Base-by-base conservation (phyloP, 805 yeast genomes). In the Debaryomyces tyrocola region DNA sequence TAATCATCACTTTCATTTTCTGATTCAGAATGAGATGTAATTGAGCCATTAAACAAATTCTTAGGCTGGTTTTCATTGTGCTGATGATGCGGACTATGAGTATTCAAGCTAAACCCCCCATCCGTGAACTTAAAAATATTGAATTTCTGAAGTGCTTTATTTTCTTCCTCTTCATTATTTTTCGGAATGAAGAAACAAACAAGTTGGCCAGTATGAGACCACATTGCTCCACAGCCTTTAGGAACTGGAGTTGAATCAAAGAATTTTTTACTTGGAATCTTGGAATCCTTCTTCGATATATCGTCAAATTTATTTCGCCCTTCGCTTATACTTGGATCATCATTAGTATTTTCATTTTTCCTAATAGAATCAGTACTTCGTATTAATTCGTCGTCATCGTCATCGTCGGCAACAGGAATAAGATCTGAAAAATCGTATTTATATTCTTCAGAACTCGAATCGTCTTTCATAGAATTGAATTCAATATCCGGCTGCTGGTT, bases 171-270 rank as follows among this genome's bases (percentile, higher is more conserved):
- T 40, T 67, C 74, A 28, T 48, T 45, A 4, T 47, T 41, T 41
- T 79, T 79, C 0, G 85, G 83, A 8, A 85, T 78, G 65, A 89
- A 90, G 57, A 91, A 91, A 59, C 96, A 88, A 1, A 91, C 85
- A 42, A 91, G 69, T 48, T 81, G 81, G 0, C 97, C 97, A 3
- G 80, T 77, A 10, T 82, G 77, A 0, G 95, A 76, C 96, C 97
- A 91, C 1, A 81, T 72, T 0, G 96, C 97, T 8, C 97, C 97
- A 69, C 96, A 91, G 8, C 90, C 94, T 59, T 88, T 90, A 0
- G 97, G 97, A 11, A 91, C 77, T 0, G 97, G 97, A 0, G 96
- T 88, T 35, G 89, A 84, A 59, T 89, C 96, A 57, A 83, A 78
- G 4, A 73, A 57, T 1, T 71, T 38, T 20, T 34, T 34, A 28